phyloP scores from a whole-genome alignment of 2,329 filamentous ascomycete species.

The Ascosphaera apis region DNA sequence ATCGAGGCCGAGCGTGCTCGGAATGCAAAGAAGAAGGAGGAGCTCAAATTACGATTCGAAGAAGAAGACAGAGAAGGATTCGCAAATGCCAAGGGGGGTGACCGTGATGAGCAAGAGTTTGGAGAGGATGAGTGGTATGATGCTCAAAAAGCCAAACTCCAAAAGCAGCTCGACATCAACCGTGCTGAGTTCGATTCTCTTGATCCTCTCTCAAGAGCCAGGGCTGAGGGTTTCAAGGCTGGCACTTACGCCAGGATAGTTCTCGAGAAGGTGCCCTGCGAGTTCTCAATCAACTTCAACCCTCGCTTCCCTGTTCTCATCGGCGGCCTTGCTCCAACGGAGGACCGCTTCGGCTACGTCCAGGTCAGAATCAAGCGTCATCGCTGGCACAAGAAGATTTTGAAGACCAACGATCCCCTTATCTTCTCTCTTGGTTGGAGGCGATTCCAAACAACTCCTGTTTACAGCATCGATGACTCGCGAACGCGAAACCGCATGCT shows the following conservation, averaged over 20 bases:
- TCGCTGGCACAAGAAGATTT: constrained; percentile 96
- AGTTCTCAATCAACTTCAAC: constrained; percentile 69
- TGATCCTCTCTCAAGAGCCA: constrained; percentile 58
- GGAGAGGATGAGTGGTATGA: constrained; percentile 99
- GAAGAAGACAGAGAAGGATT: constrained; percentile 96
- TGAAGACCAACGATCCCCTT: constrained; percentile 92
- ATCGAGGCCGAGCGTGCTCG: constrained; percentile 76
- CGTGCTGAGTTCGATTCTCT: constrained; percentile 74
- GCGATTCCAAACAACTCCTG: constrained; percentile 73
- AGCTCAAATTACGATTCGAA: constrained; percentile 82
- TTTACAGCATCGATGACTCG: constrained; percentile 89
- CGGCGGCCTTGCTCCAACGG: constrained; percentile 76
- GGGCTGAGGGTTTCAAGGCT: constrained; percentile 75
- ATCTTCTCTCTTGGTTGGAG: constrained; percentile 96
- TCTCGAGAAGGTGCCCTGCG: constrained; percentile 67
- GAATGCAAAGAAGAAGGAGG: constrained; percentile 82
- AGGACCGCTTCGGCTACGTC: constrained; percentile 86
- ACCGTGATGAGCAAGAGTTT: constrained; percentile 56
- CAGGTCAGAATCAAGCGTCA: constrained; percentile 94
- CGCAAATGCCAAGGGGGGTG: constrained; percentile 58
- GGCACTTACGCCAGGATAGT: constrained; percentile 86
- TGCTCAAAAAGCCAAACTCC: constrained; percentile 75
- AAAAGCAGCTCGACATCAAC: constrained; percentile 95
- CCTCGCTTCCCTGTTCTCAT: constrained; percentile 65
- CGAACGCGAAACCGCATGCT: constrained; percentile 90